phyloP scores from a whole-genome alignment of 2,329 filamentous ascomycete species.

The Penicillium verrucosum region DNA sequence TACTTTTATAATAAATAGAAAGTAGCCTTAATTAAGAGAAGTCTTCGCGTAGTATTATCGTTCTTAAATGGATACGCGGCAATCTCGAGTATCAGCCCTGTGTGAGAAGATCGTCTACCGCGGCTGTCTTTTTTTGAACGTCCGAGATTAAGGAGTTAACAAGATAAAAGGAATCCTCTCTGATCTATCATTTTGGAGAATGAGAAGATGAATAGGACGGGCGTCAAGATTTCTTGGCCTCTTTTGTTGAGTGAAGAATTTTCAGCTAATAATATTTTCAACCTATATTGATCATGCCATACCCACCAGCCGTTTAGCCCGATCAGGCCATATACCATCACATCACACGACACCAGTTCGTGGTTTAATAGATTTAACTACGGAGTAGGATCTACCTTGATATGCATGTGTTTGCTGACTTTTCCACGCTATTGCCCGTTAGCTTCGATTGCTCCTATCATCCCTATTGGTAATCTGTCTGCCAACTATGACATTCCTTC shows the following conservation, averaged over 20 bases:
- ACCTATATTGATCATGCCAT: slow-evolving; percentile 16
- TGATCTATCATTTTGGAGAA: too few relatives aligned
- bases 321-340: slow-evolving; percentile 14
- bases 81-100: neutral
- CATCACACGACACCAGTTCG: slow-evolving; percentile 12
- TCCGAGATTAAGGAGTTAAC: slow-evolving; percentile 19
- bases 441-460: neutral
- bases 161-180: too few relatives aligned
- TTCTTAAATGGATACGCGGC: too few relatives aligned
- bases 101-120: slow-evolving; percentile 7
- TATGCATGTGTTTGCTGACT: slow-evolving; percentile 8
- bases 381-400: neutral
- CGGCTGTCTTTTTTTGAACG: slow-evolving; percentile 16
- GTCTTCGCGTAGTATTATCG: too few relatives aligned
- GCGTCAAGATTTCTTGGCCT: neutral
- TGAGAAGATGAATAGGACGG: neutral
- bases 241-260: neutral
- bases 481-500: neutral
- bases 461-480: neutral
- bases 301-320: neutral
- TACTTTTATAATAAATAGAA: too few relatives aligned
- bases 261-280: neutral
- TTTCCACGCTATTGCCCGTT: neutral
- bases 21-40: too few relatives aligned
- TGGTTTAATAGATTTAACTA: neutral